Base-by-base conservation (phyloP, 2,329 filamentous ascomycete genomes). In the Fusarium sp. region DNA sequence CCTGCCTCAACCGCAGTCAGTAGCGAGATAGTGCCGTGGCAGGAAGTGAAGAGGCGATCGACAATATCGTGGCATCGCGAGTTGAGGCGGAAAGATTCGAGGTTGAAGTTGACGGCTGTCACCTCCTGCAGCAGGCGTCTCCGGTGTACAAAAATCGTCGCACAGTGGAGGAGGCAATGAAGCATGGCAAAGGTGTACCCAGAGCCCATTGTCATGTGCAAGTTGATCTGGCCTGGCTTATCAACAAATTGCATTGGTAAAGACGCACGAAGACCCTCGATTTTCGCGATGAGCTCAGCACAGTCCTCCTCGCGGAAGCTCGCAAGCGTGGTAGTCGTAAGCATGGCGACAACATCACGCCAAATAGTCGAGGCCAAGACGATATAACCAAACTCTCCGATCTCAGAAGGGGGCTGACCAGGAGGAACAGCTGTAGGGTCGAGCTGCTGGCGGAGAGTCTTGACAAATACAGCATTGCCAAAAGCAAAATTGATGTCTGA, bases 181-280 rank as follows among this genome's bases (percentile, higher is more conserved):
- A 88, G 79, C 83, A 88, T 85, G 61, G 85, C 84, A 70, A 85
- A 88, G 0, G 84, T 87, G 67, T 84, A 85, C 52, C 85, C 85
- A 40, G 84, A 86, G 32, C 85, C 85, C 85, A 87, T 87, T 19
- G 85, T 87, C 70, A 88, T 86, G 72, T 88, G 85, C 6, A 87
- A 76, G 68, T 82, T 84, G 70, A 87, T 85, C 74, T 88, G 85
- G 35, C 82, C 83, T 0, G 83, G 82, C 74, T 87, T 87, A 69
- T 88, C 85, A 60, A 84, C 78, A 53, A 85, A 86, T 72, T 87
- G 85, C 77, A 84, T 81, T 1, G 85, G 85, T 40, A 87, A 73
- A 2, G 81, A 81, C 58, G 77, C 78, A 29, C 85, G 82, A 10
- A 87, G 81, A 8, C 76, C 74, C 31, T 87, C 84, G 55, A 88